These are phyloP conservation scores for Aureobasidium pullulans DNA, from an alignment of 2,329 filamentous ascomycete species.

Conservation along the genomic window DNA sequence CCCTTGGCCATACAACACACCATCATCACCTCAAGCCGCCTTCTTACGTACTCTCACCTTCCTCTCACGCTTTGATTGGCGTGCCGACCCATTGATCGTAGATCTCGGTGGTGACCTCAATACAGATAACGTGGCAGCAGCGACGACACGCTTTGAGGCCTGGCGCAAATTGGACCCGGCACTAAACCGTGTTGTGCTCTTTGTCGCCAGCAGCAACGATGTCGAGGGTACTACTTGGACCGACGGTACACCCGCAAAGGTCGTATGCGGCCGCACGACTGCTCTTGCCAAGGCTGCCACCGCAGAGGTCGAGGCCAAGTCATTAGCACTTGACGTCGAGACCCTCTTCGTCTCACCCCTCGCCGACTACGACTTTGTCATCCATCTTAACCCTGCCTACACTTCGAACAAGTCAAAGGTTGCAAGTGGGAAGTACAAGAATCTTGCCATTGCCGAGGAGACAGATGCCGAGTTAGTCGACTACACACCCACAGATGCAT, in stretches of 20 bases:
- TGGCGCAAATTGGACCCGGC: slow-evolving; percentile 84
- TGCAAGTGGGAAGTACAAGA: slow-evolving; percentile 61
- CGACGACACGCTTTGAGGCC: slow-evolving; percentile 66
- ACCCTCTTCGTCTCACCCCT: slow-evolving; percentile 66
- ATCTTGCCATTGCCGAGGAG: slow-evolving; percentile 57
- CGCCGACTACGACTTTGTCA: slow-evolving; percentile 76
- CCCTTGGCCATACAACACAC: slow-evolving; percentile 71
- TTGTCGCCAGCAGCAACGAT: slow-evolving; percentile 75
- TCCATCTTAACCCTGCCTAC: slow-evolving; percentile 58
- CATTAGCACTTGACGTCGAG: slow-evolving; percentile 36
- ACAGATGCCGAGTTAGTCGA: slow-evolving; percentile 41
- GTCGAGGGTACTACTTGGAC: slow-evolving; percentile 74
- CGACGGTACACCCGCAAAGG: slow-evolving; percentile 64
- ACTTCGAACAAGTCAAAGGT: slow-evolving; percentile 30
- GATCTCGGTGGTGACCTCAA: slow-evolving; percentile 59
- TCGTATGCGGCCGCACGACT: slow-evolving; percentile 78
- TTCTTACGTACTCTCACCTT: slow-evolving; percentile 75
- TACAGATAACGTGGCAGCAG: slow-evolving; percentile 51
- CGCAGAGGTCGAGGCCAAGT: slow-evolving; percentile 39
- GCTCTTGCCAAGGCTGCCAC: slow-evolving; percentile 70
- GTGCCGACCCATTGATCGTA: slow-evolving; percentile 69
- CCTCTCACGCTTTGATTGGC: slow-evolving; percentile 88
- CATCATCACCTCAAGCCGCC: slow-evolving; percentile 68
- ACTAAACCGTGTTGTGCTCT: slow-evolving; percentile 75
- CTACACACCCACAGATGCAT: slow-evolving; percentile 53